Base-by-base conservation (phyloP, 2,329 filamentous ascomycete genomes). In the Amauroascus verrucosus region DNA sequence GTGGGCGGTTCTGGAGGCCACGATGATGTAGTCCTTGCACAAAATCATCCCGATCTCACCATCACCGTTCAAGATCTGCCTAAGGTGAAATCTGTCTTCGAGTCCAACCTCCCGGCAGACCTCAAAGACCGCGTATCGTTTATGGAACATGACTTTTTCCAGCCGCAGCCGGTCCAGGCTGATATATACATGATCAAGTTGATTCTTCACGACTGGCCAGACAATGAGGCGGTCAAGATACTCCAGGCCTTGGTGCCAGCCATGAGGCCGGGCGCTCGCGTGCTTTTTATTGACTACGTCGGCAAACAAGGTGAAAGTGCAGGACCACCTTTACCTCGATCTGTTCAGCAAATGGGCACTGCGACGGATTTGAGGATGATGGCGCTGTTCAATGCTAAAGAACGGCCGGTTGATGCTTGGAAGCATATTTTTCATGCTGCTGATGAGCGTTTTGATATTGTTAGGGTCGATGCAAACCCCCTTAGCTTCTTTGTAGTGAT, bases 151-250 rank as follows among this genome's bases (percentile, higher is more conserved):
- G 76, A 82, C 59, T 81, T 84, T 62, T 81, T 82, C 62, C 70
- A 70, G 5, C 72, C 75, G 48, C 80, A 84, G 63, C 72, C 75
- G 0, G 69, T 78, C 13, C 67, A 63, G 2, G 81, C 78, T 0
- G 79, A 81, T 59, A 73, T 81, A 16, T 83, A 82, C 66, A 72
- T 77, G 59, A 75, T 82, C 64, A 76, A 78, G 46, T 77, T 75
- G 72, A 81, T 83, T 57, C 65, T 84, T 6, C 79, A 84, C 62
- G 81, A 83, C 66, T 80, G 80, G 68, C 75, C 78, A 0, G 79
- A 79, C 13, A 72, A 72, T 2, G 76, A 79, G 52, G 72, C 73
- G 3, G 61, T 75, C 43, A 69, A 70, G 43, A 75, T 81, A 37
- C 65, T 77, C 35, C 70, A 70, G 56, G 73, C 72, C 18, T 68